phyloP scores from a whole-genome alignment of 2,329 filamentous ascomycete genomes.

The Raffaelea albimanens region DNA sequence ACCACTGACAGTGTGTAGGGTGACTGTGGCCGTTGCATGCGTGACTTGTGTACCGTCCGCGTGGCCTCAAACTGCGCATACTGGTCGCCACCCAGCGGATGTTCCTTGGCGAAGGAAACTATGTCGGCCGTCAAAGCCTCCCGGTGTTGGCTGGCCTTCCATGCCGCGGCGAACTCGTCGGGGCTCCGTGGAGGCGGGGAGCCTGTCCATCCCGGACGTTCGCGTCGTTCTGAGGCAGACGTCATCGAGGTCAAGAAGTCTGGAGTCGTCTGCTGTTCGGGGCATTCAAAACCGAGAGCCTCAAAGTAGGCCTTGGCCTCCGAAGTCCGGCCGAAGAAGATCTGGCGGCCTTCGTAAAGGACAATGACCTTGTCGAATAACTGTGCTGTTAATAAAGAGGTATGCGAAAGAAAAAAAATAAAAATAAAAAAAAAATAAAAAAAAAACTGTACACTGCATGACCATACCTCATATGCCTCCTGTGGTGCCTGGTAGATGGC shows the following conservation, averaged over 20 bases:
- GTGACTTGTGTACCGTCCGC: not conserved
- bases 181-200: conserved; percentile 30
- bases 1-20: conserved; percentile 37
- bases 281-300: conserved; percentile 56
- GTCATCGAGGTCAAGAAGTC: conserved; percentile 66
- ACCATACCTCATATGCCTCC: conserved; percentile 53
- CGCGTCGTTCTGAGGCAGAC: conserved; percentile 42
- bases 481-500: conserved; percentile 64
- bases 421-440: not conserved
- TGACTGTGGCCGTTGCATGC: conserved; percentile 18
- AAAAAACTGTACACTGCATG: conserved; percentile 29
- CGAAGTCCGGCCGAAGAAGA: conserved; percentile 51
- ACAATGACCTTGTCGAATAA: conserved; percentile 48
- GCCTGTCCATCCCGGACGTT: conserved; percentile 44
- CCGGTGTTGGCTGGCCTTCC: not conserved
- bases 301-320: conserved; percentile 56
- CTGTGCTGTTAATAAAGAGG: not conserved
- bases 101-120: not conserved
- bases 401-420: not conserved
- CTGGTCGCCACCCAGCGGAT: not conserved
- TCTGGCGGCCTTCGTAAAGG: conserved; percentile 49
- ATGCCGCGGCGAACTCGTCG: not conserved
- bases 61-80: not conserved
- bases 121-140: not conserved
- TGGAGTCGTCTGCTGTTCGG: conserved; percentile 56